These are phyloP conservation scores for Crithidia bombi DNA, from an alignment of 208 protist species.

Conservation along the genomic window DNA sequence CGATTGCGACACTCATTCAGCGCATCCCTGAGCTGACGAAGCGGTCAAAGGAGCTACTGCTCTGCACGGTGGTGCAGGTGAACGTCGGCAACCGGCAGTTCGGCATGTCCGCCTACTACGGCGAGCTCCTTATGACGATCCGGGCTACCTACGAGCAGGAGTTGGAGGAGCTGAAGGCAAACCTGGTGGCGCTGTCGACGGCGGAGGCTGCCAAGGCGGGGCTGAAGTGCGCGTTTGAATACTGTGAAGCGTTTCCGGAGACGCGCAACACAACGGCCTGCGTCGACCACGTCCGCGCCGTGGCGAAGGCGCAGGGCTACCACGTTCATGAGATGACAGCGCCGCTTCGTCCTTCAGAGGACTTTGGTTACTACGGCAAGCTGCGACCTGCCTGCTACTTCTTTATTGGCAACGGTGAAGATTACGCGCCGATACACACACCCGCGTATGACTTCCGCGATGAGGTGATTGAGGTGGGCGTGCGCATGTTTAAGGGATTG, in stretches of 20 bases:
- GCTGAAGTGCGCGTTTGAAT: conserved; percentile 40
- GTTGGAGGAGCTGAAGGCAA: conserved; percentile 33
- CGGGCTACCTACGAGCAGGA: conserved; percentile 42
- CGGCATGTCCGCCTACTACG: conserved; percentile 49
- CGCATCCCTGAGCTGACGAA: conserved; percentile 39
- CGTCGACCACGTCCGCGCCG: conserved; percentile 39
- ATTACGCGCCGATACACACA: conserved; percentile 52
- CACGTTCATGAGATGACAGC: conserved; percentile 36
- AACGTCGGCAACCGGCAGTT: conserved; percentile 54
- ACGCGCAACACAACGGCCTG: conserved; percentile 44
- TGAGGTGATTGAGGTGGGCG: conserved; percentile 37
- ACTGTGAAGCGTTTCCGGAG: conserved; percentile 51
- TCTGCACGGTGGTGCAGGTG: conserved; percentile 55
- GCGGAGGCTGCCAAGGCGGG: conserved; percentile 25
- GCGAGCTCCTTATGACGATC: conserved; percentile 50
- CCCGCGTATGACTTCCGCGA: conserved; percentile 46
- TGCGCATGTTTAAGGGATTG: conserved; percentile 48
- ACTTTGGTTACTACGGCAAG: conserved; percentile 54
- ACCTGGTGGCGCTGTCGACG: conserved; percentile 29
- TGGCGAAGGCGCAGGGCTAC: conserved; percentile 31
- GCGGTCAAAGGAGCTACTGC: conserved; percentile 39
- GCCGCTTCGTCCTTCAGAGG: conserved; percentile 39
- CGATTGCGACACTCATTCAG: conserved; percentile 46
- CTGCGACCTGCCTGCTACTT: conserved; percentile 42
- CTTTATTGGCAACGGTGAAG: conserved; percentile 46